Evolutionary conservation across 169 alveolate genomes (phyloP).

Genomic region (Cryptosporidium felis): DNA sequence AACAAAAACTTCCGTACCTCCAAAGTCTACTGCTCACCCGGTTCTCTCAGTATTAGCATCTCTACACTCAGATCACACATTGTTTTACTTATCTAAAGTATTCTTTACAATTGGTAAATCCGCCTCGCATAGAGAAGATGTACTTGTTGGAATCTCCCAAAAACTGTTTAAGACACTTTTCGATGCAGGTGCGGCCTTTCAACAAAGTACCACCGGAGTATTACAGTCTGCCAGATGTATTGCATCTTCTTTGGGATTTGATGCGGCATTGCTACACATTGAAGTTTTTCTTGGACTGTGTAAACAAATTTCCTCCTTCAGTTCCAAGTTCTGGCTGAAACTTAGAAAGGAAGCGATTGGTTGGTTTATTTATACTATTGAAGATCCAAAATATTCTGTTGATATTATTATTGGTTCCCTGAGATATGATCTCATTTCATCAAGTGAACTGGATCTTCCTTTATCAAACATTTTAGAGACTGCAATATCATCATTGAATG

Average conservation of each 20-base stretch:
- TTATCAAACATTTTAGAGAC: slow-evolving; percentile 21
- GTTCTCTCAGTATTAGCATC: slow-evolving; percentile 42
- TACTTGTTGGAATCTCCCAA: slow-evolving; percentile 50
- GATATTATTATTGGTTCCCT: slow-evolving; percentile 57
- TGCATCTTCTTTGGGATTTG: slow-evolving; percentile 65
- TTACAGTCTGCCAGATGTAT: slow-evolving; percentile 40
- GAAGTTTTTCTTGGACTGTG: slow-evolving; percentile 47
- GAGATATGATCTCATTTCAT: slow-evolving; percentile 43
- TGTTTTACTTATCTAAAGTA: slow-evolving; percentile 32
- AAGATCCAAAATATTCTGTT: slow-evolving; percentile 62
- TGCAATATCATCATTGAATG: not conserved
- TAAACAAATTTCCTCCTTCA: slow-evolving; percentile 23
- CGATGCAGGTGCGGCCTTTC: slow-evolving; percentile 70
- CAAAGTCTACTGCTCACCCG: slow-evolving; percentile 29
- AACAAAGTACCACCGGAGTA: slow-evolving; percentile 54
- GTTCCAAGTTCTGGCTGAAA: slow-evolving; percentile 23
- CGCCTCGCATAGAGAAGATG: slow-evolving; percentile 63
- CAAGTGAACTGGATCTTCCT: slow-evolving; percentile 14
- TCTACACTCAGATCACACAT: slow-evolving; percentile 45
- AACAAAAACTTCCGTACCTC: not conserved
- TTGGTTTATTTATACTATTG: slow-evolving; percentile 58
- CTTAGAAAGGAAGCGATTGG: slow-evolving; percentile 63
- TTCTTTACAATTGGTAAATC: slow-evolving; percentile 20
- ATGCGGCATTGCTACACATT: slow-evolving; percentile 55
- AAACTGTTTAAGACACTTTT: slow-evolving; percentile 42